Conservation (phyloP, 176 grass and related monocot species). For the Pontederia crassipes region DNA sequence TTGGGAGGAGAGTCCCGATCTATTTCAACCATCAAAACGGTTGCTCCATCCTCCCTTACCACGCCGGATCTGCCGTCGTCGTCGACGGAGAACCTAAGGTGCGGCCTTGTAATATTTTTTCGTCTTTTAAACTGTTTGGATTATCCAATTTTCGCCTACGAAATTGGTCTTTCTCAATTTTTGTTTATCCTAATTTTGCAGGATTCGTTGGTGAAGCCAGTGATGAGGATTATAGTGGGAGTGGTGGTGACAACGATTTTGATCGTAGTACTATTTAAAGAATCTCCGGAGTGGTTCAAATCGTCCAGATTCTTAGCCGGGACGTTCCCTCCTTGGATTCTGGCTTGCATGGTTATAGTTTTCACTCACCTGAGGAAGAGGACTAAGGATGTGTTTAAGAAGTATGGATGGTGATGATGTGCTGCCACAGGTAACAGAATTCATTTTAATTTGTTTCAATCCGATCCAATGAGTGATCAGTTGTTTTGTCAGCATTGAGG, state of each 20-base stretch:
- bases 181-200: slow-evolving; percentile 26
- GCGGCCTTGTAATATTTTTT: background rate
- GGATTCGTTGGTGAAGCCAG: slow-evolving; percentile 84
- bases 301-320: slow-evolving; percentile 25
- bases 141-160: too few relatives aligned
- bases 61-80: slow-evolving; percentile 41
- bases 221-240: slow-evolving; percentile 66
- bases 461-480: too few relatives aligned
- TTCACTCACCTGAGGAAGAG: slow-evolving; percentile 75
- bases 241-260: slow-evolving; percentile 36
- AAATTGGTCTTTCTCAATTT: too few relatives aligned
- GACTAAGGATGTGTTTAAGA: slow-evolving; percentile 69
- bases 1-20: slow-evolving; percentile 61
- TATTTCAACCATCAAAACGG: slow-evolving; percentile 70
- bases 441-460: too few relatives aligned
- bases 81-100: slow-evolving; percentile 96
- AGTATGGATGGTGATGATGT: slow-evolving; percentile 55
- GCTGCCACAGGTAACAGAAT: background rate
- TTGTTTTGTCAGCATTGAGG: too few relatives aligned
- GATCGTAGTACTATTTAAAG: slow-evolving; percentile 43
- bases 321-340: slow-evolving; percentile 79
- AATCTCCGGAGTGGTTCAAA: slow-evolving; percentile 58
- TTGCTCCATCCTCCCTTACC: slow-evolving; percentile 66
- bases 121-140: too few relatives aligned
- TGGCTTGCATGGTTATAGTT: slow-evolving; percentile 70